Conservation (phyloP, 2,329 filamentous ascomycete genomes). For the Fusarium solani-melongenae region DNA sequence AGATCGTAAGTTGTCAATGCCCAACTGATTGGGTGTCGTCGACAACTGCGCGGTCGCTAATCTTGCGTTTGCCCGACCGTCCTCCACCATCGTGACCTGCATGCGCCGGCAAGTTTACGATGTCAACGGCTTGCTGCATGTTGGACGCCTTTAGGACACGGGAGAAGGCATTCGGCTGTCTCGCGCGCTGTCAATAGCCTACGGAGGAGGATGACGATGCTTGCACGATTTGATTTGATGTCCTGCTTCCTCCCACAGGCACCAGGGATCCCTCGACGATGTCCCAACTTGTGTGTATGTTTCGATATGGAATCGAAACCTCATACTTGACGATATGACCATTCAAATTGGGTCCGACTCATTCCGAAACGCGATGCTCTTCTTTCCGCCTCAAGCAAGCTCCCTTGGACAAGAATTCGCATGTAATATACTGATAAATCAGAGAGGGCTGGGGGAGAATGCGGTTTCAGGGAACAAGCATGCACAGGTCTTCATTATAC, state of each 20-base stretch:
- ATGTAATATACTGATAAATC: not conserved
- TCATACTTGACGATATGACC: not conserved
- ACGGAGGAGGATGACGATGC: not conserved
- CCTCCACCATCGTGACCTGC: constrained; percentile 37
- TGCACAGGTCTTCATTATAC: constrained; percentile 18
- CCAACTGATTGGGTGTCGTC: constrained; percentile 40
- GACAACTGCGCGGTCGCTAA: constrained; percentile 40
- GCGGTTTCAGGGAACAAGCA: not conserved
- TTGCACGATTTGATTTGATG: not conserved
- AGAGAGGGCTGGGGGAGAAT: not conserved
- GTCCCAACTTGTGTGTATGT: not conserved
- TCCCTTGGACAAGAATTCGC: not conserved
- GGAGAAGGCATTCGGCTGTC: not conserved
- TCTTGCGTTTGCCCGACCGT: constrained; percentile 36
- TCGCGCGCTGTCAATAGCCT: not conserved
- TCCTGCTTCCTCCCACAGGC: not conserved
- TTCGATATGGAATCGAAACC: not conserved
- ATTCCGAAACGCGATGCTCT: not conserved
- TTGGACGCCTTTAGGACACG: constrained; percentile 3
- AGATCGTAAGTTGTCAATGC: constrained; percentile 40
- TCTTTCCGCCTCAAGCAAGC: not conserved
- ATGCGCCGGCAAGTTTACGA: constrained; percentile 31
- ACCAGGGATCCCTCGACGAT: not conserved
- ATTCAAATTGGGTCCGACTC: not conserved
- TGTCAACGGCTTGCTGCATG: constrained; percentile 31